Conservation (phyloP, 306 rosid genomes). For the Luffa aegyptiaca region DNA sequence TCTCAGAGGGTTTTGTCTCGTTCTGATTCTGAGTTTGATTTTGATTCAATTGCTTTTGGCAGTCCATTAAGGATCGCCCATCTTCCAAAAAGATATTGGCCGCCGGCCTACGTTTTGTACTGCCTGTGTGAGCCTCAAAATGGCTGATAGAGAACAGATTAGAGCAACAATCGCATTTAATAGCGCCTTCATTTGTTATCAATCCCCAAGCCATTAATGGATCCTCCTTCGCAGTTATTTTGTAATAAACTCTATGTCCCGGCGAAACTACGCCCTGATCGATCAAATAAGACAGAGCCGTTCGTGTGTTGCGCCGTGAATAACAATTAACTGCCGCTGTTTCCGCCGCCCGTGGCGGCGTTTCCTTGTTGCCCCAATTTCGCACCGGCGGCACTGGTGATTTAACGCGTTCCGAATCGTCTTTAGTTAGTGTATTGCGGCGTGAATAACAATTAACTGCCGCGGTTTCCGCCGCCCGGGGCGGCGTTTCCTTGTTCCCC, state of each 20-base stretch:
- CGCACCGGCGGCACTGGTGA: neutral
- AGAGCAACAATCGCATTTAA: constrained; percentile 50
- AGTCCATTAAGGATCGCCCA: constrained; percentile 42
- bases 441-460: too few species aligned
- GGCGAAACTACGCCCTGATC: constrained; percentile 16
- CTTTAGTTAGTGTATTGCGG: neutral
- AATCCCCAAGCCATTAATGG: constrained; percentile 21
- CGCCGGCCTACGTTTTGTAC: constrained; percentile 48
- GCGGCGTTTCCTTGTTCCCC: neutral
- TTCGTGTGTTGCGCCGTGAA: constrained; percentile 9
- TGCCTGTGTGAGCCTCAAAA: constrained; percentile 53
- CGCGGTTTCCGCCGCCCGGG: too few species aligned
- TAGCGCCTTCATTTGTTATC: constrained; percentile 23
- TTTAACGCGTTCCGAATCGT: neutral
- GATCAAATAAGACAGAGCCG: constrained; percentile 24
- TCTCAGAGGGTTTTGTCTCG: neutral
- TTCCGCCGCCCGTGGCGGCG: neutral
- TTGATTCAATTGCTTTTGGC: constrained; percentile 20
- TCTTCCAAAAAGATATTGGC: constrained; percentile 43
- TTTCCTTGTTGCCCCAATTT: neutral
- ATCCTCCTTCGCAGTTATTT: neutral
- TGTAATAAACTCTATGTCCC: constrained; percentile 18
- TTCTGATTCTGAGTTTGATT: neutral
- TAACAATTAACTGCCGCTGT: too few species aligned
- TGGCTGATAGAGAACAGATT: constrained; percentile 17